Evolutionary conservation across 768 basidiomycete species (phyloP), one percentile per base, ranked within the genome.

Genomic region (Hygrophoropsis aurantiaca): DNA sequence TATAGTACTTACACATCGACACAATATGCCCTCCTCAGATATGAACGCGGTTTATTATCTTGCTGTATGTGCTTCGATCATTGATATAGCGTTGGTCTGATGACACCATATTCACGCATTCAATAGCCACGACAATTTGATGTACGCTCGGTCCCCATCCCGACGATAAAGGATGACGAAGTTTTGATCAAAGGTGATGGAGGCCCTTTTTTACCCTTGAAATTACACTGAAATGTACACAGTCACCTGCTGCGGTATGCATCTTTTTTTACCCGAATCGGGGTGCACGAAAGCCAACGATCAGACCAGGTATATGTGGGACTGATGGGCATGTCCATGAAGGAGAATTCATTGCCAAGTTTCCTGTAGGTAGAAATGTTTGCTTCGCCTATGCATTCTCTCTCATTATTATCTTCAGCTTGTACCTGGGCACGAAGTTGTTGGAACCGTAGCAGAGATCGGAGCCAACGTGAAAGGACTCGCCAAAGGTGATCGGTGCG

Each of bases 261-360:
- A 37, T 38, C 32, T 3, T 8, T 34, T 20, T 18, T 7, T 21
- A 30, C 39, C 19, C 15, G 40, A 37, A 19, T 15, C 24, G 37
- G 33, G 50, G 40, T n/a, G 5, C 23, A 42, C 40, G 13, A 36
- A 19, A 27, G 6, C 11, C 26, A 40, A 21, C 27, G 13, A 6
- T 7, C 6, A 30, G 27, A 13, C 13, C 50, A 73, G 81, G 83
- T 51, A 77, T 87, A 18, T 87, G 85, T 55, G 84, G 85, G 35
- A 87, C 84, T 11, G 86, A 87, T 58, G 80, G 69, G 58, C 84
- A 74, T 56, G 78, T 81, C 44, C 74, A 77, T 58, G 68, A 69
- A 65, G 84, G 85, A 53, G 81, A 86, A 62, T 87, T 86, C 58
- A 82, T 84, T 54, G 73, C 80, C n/a, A 73, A 77, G 57, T 86